Conservation (phyloP, 805 yeast genomes). For the Yamadazyma nakazawae region DNA sequence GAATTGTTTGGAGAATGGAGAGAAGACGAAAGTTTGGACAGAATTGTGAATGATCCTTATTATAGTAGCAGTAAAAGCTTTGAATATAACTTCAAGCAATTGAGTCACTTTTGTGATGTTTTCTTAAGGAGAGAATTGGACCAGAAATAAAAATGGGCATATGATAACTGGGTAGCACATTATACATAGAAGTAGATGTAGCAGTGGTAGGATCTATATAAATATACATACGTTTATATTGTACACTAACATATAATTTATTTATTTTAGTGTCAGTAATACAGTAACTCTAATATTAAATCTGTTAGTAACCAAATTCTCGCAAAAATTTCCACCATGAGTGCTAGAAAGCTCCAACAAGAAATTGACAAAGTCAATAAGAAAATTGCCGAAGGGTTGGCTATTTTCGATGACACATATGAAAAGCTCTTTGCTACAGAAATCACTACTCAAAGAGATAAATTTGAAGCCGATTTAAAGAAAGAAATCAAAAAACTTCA, state of each 20-base stretch:
- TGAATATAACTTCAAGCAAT: slow-evolving; percentile 72
- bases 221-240: too few relatives aligned
- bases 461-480: slow-evolving; percentile 86
- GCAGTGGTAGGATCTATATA: too few relatives aligned
- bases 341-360: slow-evolving; percentile 46
- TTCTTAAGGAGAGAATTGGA: slow-evolving; percentile 45
- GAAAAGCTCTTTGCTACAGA: slow-evolving; percentile 82
- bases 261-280: too few relatives aligned
- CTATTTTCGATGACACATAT: slow-evolving; percentile 77
- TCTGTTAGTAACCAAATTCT: background rate
- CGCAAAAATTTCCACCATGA: slow-evolving; percentile 25
- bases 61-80: slow-evolving; percentile 87
- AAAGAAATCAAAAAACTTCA: slow-evolving; percentile 94
- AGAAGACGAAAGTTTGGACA: slow-evolving; percentile 45
- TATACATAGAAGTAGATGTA: too few relatives aligned
- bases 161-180: too few relatives aligned
- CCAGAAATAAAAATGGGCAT: slow-evolving; percentile 26
- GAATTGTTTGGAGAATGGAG: slow-evolving; percentile 81
- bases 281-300: background rate
- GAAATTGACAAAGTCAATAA: slow-evolving; percentile 94
- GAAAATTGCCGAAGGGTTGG: slow-evolving; percentile 85
- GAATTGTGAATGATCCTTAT: slow-evolving; percentile 84
- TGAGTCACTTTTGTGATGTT: slow-evolving; percentile 69
- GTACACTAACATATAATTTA: too few relatives aligned
- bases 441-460: slow-evolving; percentile 86